These are phyloP conservation scores for Monilinia laxa DNA, from an alignment of 2,329 filamentous ascomycete species.

Conservation along the genomic window DNA sequence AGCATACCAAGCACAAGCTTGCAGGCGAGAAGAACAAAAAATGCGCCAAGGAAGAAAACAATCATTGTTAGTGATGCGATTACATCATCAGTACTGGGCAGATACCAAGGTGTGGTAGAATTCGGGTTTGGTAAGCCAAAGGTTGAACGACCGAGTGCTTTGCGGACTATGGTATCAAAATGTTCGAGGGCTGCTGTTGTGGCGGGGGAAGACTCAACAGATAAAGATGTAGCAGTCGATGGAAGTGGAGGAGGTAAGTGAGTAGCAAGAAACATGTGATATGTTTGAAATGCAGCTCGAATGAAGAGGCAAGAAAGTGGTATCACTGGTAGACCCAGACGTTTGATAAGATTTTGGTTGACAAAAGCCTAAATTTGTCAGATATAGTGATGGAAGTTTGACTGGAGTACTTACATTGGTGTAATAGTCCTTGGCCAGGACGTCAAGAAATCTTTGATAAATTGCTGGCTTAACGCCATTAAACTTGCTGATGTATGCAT, in stretches of 20 bases:
- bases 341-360: slow-evolving; percentile 83
- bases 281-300: slow-evolving; percentile 89
- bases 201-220: slow-evolving; percentile 68
- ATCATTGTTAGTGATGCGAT: slow-evolving; percentile 80
- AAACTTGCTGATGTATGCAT: slow-evolving; percentile 97
- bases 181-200: slow-evolving; percentile 76
- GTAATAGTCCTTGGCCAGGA: slow-evolving; percentile 97
- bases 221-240: slow-evolving; percentile 63
- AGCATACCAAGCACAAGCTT: slow-evolving; percentile 89
- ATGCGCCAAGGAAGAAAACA: slow-evolving; percentile 79
- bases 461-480: slow-evolving; percentile 93
- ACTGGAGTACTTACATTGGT: slow-evolving; percentile 64
- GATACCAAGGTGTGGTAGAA: slow-evolving; percentile 40
- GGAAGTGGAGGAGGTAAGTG: slow-evolving; percentile 74
- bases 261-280: slow-evolving; percentile 94
- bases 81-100: slow-evolving; percentile 59
- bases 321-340: slow-evolving; percentile 86
- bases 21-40: slow-evolving; percentile 77
- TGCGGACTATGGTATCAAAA: slow-evolving; percentile 74
- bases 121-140: slow-evolving; percentile 51
- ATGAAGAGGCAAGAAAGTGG: slow-evolving; percentile 95
- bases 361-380: slow-evolving; percentile 67
- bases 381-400: slow-evolving; percentile 23
- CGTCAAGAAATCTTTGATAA: slow-evolving; percentile 86
- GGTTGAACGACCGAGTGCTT: slow-evolving; percentile 71